A percentile compares a stretch with the other conserved stretches of the same genome.
Evolutionary conservation across 2,329 filamentous ascomycete species (phyloP).

Genomic region (Tolypocladium guangdongense): DNA sequence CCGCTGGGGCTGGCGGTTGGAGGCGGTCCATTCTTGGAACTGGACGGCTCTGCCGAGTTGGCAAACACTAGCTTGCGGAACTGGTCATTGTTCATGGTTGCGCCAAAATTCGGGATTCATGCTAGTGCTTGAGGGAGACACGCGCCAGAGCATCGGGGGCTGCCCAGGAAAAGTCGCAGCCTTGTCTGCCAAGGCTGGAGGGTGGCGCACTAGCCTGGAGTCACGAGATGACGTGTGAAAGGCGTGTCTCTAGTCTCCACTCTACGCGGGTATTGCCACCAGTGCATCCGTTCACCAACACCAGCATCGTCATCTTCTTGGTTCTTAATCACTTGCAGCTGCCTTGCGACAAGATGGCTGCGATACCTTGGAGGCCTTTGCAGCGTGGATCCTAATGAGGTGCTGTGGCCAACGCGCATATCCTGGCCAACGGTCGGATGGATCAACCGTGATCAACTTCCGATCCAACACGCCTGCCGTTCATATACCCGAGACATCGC

Average conservation of each 20-base stretch:
- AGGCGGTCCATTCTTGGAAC: slow-evolving; percentile 32
- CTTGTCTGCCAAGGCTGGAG: slow-evolving; percentile 8
- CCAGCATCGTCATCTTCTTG: background rate
- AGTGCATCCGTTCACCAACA: background rate
- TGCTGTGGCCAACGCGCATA: background rate
- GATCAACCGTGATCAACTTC: background rate
- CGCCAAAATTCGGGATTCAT: background rate
- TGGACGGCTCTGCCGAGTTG: slow-evolving; percentile 29
- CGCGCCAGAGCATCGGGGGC: background rate
- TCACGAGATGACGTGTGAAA: slow-evolving; percentile 31
- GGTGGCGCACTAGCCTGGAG: slow-evolving; percentile 9
- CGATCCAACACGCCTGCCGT: background rate
- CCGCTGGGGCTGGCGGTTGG: slow-evolving; percentile 13
- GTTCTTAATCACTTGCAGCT: background rate
- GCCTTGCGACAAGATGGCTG: background rate
- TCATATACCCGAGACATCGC: background rate
- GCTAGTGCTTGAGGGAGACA: background rate
- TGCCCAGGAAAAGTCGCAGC: slow-evolving; percentile 2
- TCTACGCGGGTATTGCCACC: slow-evolving; percentile 19
- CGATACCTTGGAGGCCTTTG: background rate
- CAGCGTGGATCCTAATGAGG: background rate
- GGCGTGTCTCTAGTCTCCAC: slow-evolving; percentile 18
- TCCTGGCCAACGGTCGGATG: background rate
- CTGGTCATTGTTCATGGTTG: slow-evolving; percentile 83
- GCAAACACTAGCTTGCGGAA: slow-evolving; percentile 69